A percentile compares a stretch with the other conserved stretches of the same genome.
phyloP scores from a whole-genome alignment of 371 early-diverging fungal genomes.

The Basidiobolus heterosporus region DNA sequence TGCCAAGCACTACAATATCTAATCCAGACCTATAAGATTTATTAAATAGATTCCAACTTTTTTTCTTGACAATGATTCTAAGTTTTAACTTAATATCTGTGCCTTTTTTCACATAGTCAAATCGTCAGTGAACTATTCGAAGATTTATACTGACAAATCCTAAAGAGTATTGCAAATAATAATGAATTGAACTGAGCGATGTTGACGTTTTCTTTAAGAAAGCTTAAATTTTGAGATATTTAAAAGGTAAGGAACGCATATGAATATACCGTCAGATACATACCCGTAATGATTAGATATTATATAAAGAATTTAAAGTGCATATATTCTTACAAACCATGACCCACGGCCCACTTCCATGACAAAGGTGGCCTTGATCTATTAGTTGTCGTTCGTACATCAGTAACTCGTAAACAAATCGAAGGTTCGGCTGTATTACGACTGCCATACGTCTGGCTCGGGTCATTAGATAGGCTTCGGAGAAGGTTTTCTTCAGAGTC shows the following conservation, averaged over 20 bases:
- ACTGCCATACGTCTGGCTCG: conserved; percentile 45
- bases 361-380: too few species aligned
- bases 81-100: not conserved
- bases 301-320: too few species aligned
- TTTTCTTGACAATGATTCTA: not conserved
- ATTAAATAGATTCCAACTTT: not conserved
- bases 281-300: too few species aligned
- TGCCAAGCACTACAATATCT: conserved; percentile 29
- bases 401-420: conserved; percentile 46
- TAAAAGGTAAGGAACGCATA: too few species aligned
- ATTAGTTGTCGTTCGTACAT: conserved; percentile 29
- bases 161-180: too few species aligned
- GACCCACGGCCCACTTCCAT: too few species aligned
- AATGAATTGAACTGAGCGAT: too few species aligned
- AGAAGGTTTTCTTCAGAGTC: conserved; percentile 23
- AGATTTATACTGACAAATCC: too few species aligned
- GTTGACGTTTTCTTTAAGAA: too few species aligned
- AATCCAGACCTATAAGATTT: not conserved
- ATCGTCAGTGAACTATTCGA: not conserved
- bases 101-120: not conserved
- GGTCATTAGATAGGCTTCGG: conserved; percentile 39
- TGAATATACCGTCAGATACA: too few species aligned
- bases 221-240: too few species aligned
- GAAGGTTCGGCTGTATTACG: conserved; percentile 49
- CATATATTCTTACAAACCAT: too few species aligned